Evolutionary conservation across 1,139 yeast species (phyloP).

Genomic region (Hyphopichia wangnamkhiaoensis): DNA sequence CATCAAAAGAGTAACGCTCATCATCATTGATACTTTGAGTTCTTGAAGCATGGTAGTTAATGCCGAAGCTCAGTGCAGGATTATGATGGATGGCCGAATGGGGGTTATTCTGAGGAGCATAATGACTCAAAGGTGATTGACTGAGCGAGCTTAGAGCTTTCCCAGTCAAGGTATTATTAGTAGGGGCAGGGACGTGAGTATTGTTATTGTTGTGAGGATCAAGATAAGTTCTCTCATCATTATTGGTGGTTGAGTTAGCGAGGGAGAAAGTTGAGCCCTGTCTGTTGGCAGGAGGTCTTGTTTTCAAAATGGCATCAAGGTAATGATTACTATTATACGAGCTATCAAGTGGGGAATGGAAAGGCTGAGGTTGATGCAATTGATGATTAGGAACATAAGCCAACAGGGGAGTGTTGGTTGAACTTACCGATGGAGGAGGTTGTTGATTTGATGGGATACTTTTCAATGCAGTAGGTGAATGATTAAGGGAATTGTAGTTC

Average conservation of each 20-base stretch:
- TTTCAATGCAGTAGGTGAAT: not conserved
- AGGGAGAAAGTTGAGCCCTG: conserved; percentile 4
- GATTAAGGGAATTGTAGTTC: not conserved
- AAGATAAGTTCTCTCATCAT: conserved; percentile 1
- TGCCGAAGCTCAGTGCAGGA: conserved; percentile 4
- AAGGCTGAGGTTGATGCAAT: conserved; percentile 5
- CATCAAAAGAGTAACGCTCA: conserved; percentile 20
- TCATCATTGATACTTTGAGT: conserved; percentile 18
- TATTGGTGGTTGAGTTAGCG: conserved; percentile 1
- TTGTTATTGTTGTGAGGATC: not conserved
- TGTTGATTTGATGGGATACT: not conserved
- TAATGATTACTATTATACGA: conserved; percentile 23
- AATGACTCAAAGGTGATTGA: conserved; percentile 4
- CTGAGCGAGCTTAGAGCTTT: conserved; percentile 3
- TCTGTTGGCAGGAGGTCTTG: conserved; percentile 4
- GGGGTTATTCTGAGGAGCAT: not conserved
- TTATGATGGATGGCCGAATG: not conserved
- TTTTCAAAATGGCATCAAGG: conserved; percentile 13
- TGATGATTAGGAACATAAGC: too few relatives aligned
- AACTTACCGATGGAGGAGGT: not conserved
- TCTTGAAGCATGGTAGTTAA: conserved; percentile 8
- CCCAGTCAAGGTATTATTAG: not conserved
- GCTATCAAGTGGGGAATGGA: conserved; percentile 15
- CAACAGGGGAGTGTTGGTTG: not conserved
- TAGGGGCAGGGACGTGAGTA: too few relatives aligned